Evolutionary conservation across 2,329 filamentous ascomycete genomes (phyloP).

Genomic region (Trichoderma koningiopsis): DNA sequence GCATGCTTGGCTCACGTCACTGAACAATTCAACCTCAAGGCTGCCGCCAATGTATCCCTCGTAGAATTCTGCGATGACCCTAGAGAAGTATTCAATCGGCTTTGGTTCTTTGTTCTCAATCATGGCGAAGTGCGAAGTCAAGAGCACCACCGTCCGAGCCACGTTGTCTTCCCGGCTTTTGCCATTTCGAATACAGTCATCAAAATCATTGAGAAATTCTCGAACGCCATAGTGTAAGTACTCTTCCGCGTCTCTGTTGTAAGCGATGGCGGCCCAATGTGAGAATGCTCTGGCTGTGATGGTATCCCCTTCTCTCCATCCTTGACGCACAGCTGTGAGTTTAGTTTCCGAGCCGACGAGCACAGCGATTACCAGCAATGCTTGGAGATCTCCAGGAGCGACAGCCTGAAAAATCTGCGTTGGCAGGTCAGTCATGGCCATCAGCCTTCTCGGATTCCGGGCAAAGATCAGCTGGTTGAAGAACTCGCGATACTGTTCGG

Average conservation of each 20-base stretch:
- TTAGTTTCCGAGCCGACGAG: conserved; percentile 12
- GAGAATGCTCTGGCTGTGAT: conserved; percentile 16
- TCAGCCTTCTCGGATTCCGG: background rate
- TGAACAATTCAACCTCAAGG: background rate
- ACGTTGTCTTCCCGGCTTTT: conserved; percentile 7
- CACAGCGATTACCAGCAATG: conserved; percentile 10
- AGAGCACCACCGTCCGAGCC: conserved; percentile 6
- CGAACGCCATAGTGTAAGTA: conserved; percentile 14
- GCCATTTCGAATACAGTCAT: conserved; percentile 1
- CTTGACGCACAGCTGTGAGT: conserved; percentile 6
- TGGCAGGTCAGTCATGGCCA: conserved; percentile 15
- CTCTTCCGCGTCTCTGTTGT: conserved; percentile 14
- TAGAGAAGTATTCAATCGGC: conserved; percentile 7
- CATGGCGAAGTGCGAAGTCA: conserved; percentile 10
- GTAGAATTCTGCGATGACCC: conserved; percentile 16
- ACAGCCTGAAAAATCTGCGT: conserved; percentile 7
- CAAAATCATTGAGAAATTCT: conserved; percentile 6
- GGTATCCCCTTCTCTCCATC: conserved; percentile 17
- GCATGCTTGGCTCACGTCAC: background rate
- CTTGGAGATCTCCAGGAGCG: conserved; percentile 11
- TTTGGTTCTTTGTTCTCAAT: conserved; percentile 1
- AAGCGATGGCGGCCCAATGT: conserved; percentile 15
- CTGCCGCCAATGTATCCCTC: conserved; percentile 1
- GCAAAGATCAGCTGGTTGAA: conserved; percentile 12
- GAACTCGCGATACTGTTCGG: conserved; percentile 12